Evolutionary conservation across 306 rosid genomes (phyloP).

Genomic region (Cicer cuneatum): DNA sequence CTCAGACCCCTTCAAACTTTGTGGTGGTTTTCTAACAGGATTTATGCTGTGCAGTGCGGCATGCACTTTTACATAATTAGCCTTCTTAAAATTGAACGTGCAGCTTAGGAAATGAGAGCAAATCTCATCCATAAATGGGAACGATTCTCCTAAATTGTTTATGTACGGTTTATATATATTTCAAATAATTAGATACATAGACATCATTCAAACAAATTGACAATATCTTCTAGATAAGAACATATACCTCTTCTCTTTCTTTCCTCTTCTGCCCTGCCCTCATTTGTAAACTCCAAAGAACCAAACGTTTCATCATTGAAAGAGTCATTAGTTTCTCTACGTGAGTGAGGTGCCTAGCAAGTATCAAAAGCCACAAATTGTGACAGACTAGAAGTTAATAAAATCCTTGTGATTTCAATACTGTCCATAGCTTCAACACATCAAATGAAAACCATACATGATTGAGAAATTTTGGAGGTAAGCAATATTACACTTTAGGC

Average conservation of each 20-base stretch:
- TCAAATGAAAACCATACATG: conserved; percentile 36
- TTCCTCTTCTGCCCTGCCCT: conserved; percentile 93
- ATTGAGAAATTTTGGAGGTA: conserved; percentile 5
- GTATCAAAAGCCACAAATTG: conserved; percentile 34
- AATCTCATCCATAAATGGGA: conserved; percentile 7
- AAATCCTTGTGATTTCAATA: conserved; percentile 30
- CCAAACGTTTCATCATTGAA: conserved; percentile 91
- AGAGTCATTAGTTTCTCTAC: conserved; percentile 69
- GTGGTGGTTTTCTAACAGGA: not conserved
- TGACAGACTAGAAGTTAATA: conserved; percentile 22
- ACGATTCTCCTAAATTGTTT: not conserved
- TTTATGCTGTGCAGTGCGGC: not conserved
- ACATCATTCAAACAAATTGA: conserved; percentile 23
- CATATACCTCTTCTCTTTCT: conserved; percentile 91
- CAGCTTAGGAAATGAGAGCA: not conserved
- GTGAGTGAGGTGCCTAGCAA: conserved; percentile 82
- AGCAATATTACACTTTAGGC: conserved; percentile 26
- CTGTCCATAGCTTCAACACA: conserved; percentile 20
- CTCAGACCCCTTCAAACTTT: conserved; percentile 16
- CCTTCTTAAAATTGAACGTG: not conserved
- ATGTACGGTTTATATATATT: conserved; percentile 15
- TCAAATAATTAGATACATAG: conserved; percentile 10
- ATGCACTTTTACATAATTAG: not conserved
- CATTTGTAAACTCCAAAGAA: conserved; percentile 71
- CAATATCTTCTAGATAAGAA: conserved; percentile 36